Evolutionary conservation across 192 early-diverging fungal genomes (phyloP).

Genomic region (Geosiphon pyriformis): DNA sequence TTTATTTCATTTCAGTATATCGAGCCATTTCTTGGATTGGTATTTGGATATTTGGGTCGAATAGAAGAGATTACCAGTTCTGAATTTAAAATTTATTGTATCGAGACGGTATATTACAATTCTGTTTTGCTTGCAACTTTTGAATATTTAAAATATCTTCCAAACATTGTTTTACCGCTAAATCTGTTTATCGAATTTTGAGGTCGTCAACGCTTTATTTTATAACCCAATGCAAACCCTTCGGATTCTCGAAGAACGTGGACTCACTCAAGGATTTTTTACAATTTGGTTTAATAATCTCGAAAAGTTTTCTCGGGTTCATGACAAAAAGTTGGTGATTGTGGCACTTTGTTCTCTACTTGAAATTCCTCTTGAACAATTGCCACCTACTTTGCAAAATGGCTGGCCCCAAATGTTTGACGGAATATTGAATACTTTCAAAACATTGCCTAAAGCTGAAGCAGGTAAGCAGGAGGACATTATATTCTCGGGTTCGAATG

Average conservation of each 20-base stretch:
- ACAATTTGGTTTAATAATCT: conserved; percentile 70
- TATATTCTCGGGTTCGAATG: no score
- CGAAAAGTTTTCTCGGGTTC: conserved; percentile 75
- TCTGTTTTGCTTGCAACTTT: no score
- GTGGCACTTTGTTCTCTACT: conserved; percentile 71
- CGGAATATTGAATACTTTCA: conserved; percentile 66
- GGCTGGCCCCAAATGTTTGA: conserved; percentile 74
- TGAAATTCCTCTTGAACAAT: conserved; percentile 58
- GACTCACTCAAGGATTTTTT: conserved; percentile 75
- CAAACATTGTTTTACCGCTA: no score
- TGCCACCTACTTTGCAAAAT: conserved; percentile 66
- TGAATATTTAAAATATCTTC: no score
- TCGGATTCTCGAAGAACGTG: conserved; percentile 68
- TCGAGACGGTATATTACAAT: conserved; percentile 60
- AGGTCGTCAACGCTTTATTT: conserved; percentile 75
- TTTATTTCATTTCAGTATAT: conserved; percentile 40
- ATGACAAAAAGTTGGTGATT: conserved; percentile 93
- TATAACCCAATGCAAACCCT: conserved; percentile 82
- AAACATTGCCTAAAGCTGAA: conserved; percentile 66
- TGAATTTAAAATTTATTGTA: conserved; percentile 66
- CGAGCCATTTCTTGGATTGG: conserved; percentile 65
- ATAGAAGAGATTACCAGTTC: conserved; percentile 56
- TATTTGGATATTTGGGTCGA: conserved; percentile 57
- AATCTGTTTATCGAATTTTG: no score
- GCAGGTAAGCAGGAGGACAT: no score